Percentiles rank a stretch among this genome's conserved stretches.
These are phyloP conservation scores for Hypholoma sublateritium DNA, from an alignment of 768 basidiomycete species.

Conservation along the genomic window DNA sequence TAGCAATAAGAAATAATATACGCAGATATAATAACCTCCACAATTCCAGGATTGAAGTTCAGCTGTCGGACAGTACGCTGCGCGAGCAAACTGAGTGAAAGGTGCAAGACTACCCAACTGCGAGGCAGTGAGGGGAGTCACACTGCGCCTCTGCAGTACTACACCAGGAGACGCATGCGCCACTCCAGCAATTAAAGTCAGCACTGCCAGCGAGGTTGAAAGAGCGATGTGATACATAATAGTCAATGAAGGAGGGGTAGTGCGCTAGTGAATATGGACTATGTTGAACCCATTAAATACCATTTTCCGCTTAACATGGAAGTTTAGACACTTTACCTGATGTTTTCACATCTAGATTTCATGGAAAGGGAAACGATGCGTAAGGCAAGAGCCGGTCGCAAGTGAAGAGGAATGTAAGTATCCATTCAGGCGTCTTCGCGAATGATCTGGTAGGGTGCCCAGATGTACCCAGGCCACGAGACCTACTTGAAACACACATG, in stretches of 20 bases:
- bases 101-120: slow-evolving; percentile 2
- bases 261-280: not conserved
- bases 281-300: not conserved
- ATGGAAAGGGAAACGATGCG: not conserved
- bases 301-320: not conserved
- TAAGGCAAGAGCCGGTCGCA: no score
- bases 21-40: not conserved
- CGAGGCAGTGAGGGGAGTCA: not conserved
- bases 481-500: no score
- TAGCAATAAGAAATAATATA: not conserved
- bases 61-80: not conserved
- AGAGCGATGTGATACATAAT: not conserved
- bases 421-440: no score
- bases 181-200: not conserved
- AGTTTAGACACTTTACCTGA: not conserved
- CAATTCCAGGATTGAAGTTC: slow-evolving; percentile 2
- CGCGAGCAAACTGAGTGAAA: slow-evolving; percentile 4
- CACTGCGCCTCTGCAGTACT: not conserved
- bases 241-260: not conserved
- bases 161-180: not conserved
- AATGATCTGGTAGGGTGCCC: no score
- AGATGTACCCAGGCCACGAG: no score
- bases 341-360: not conserved
- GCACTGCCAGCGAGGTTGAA: not conserved
- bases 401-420: no score